phyloP scores from a whole-genome alignment of 805 yeast genomes.

The Starmerella ratchasimensis region DNA sequence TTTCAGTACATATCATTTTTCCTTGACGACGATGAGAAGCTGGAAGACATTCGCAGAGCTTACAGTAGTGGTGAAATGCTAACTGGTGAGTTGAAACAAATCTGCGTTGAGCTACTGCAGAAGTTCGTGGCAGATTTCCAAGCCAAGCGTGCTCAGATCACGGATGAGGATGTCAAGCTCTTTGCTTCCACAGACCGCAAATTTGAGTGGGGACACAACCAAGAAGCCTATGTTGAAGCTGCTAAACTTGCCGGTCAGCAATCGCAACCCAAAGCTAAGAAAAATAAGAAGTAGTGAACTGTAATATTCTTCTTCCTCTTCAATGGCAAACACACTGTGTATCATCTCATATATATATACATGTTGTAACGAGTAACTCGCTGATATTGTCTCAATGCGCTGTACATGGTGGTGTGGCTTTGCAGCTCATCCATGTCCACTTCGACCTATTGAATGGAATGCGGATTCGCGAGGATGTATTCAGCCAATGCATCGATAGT shows the following conservation, averaged over 20 bases:
- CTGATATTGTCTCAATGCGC: too few relatives aligned
- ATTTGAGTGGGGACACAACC: slow-evolving; percentile 58
- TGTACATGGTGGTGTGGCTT: too few relatives aligned
- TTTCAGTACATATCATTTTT: slow-evolving; percentile 86
- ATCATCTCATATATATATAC: too few relatives aligned
- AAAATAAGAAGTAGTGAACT: neutral
- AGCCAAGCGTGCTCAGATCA: slow-evolving; percentile 53
- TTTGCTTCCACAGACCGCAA: slow-evolving; percentile 63
- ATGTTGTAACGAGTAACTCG: too few relatives aligned
- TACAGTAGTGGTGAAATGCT: slow-evolving; percentile 71
- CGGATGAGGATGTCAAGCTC: slow-evolving; percentile 43
- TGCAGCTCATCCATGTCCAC: too few relatives aligned
- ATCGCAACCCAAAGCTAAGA: slow-evolving; percentile 1
- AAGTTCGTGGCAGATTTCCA: slow-evolving; percentile 73
- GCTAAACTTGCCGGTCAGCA: slow-evolving; percentile 1
- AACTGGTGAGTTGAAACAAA: slow-evolving; percentile 86
- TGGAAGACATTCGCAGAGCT: slow-evolving; percentile 44
- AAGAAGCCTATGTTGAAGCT: slow-evolving; percentile 30
- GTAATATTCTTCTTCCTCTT: too few relatives aligned
- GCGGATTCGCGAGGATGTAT: slow-evolving; percentile 28
- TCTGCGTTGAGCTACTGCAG: slow-evolving; percentile 69
- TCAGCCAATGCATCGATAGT: slow-evolving; percentile 63
- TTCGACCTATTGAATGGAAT: too few relatives aligned
- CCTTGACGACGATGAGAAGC: slow-evolving; percentile 71
- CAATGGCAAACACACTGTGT: too few relatives aligned